A percentile compares a stretch with the other conserved stretches of the same genome.
These are phyloP conservation scores for Epipyxis sp. DNA, from an alignment of 108 stramenopile genomes.

Conservation along the genomic window DNA sequence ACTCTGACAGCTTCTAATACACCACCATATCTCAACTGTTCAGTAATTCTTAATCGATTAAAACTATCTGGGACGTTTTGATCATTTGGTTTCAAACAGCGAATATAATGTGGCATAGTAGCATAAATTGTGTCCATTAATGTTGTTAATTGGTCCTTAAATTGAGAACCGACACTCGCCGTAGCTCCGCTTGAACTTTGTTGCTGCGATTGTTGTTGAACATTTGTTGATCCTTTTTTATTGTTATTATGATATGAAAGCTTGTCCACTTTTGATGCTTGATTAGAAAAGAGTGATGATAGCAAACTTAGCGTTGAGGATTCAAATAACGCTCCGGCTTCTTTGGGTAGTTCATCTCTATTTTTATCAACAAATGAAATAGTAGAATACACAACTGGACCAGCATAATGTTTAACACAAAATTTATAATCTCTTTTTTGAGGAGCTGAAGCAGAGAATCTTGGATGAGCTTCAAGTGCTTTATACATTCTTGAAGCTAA, in stretches of 20 bases:
- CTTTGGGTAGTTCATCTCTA: conserved; percentile 39
- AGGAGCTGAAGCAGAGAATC: conserved; percentile 29
- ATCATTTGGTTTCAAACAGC: conserved; percentile 91
- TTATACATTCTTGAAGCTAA: conserved; percentile 76
- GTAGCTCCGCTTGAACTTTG: conserved; percentile 45
- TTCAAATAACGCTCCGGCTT: background rate
- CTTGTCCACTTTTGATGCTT: background rate
- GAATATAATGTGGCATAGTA: conserved; percentile 76
- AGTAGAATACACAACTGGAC: conserved; percentile 46
- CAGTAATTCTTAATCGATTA: conserved; percentile 69
- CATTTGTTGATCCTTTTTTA: background rate
- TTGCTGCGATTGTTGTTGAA: background rate
- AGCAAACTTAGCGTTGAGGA: conserved; percentile 7
- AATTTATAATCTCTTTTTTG: conserved; percentile 43
- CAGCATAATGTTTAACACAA: conserved; percentile 50
- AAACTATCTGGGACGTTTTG: conserved; percentile 73
- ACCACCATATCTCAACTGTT: conserved; percentile 95
- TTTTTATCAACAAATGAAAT: conserved; percentile 59
- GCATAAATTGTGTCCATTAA: conserved; percentile 74
- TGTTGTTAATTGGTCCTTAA: conserved; percentile 71
- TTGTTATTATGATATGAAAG: too few relatives aligned
- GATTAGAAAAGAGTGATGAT: background rate
- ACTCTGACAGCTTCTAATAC: conserved; percentile 99
- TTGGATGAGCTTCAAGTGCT: conserved; percentile 50
- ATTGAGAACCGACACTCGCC: conserved; percentile 83